These are phyloP conservation scores for Sanghuangporus baumii DNA, from an alignment of 1,284 basidiomycete species.

Conservation along the genomic window DNA sequence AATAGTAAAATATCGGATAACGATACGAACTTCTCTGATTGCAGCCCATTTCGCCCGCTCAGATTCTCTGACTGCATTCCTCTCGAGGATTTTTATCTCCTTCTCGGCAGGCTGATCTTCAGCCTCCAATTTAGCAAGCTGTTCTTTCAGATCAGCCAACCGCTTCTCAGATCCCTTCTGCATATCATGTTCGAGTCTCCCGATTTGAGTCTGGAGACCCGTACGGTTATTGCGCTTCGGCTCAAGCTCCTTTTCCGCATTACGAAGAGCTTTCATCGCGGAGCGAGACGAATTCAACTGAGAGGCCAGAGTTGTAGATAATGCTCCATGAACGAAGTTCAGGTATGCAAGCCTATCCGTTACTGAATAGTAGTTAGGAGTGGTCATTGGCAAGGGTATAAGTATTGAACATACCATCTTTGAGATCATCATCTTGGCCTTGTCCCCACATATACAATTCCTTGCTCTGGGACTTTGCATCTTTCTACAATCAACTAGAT, in stretches of 20 bases:
- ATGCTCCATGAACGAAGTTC: slow-evolving; percentile 66
- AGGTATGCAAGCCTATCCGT: slow-evolving; percentile 74
- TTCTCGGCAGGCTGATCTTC: slow-evolving; percentile 62
- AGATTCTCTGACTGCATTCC: slow-evolving; percentile 67
- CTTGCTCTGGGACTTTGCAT: slow-evolving; percentile 68
- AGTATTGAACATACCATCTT: slow-evolving; percentile 52
- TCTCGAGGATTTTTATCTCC: slow-evolving; percentile 63
- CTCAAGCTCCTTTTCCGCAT: slow-evolving; percentile 54
- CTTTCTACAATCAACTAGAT: slow-evolving; percentile 29
- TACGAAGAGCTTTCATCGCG: slow-evolving; percentile 64
- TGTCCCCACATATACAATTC: slow-evolving; percentile 81
- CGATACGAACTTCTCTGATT: slow-evolving; percentile 54
- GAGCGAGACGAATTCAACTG: slow-evolving; percentile 57
- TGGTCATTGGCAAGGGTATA: neutral
- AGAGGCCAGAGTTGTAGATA: slow-evolving; percentile 51
- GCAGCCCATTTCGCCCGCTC: slow-evolving; percentile 73
- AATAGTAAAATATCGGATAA: neutral
- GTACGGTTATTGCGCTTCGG: slow-evolving; percentile 58
- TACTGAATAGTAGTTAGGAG: slow-evolving; percentile 35
- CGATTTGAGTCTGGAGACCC: slow-evolving; percentile 54
- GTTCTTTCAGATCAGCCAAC: slow-evolving; percentile 57
- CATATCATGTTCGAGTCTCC: slow-evolving; percentile 57
- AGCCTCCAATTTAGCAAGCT: slow-evolving; percentile 54
- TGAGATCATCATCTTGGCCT: slow-evolving; percentile 58
- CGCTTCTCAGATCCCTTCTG: slow-evolving; percentile 54